Evolutionary conservation across 2,329 filamentous ascomycete genomes (phyloP).

Genomic region (Nakataea oryzae): DNA sequence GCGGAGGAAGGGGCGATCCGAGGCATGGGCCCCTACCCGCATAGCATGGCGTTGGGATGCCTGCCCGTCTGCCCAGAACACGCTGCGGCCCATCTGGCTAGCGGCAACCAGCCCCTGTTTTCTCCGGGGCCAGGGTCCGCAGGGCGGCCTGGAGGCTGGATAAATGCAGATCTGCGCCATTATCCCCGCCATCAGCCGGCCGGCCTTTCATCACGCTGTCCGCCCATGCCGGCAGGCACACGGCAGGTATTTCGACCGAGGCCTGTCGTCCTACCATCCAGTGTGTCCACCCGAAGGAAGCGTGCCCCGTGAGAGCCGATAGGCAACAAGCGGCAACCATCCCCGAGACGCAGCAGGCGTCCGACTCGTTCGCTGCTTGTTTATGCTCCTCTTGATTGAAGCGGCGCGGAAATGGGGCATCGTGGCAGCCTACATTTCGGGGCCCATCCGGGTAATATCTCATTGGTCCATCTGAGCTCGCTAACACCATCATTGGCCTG

Average conservation of each 20-base stretch:
- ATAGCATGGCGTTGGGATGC: background rate
- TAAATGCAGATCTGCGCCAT: background rate
- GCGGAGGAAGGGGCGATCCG: background rate
- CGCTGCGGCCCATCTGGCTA: background rate
- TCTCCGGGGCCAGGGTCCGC: background rate
- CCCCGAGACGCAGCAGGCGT: background rate
- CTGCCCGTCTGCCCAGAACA: background rate
- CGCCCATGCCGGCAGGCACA: no score
- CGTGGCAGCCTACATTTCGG: no score
- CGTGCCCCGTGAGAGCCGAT: no score
- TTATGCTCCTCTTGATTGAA: background rate
- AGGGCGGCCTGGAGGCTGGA: background rate
- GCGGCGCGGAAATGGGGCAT: no score
- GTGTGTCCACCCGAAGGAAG: no score
- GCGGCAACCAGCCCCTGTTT: background rate
- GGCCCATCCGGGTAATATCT: background rate
- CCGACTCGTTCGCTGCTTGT: background rate
- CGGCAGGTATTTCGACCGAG: no score
- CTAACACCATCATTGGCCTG: background rate
- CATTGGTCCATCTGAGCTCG: background rate
- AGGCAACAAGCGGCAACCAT: background rate
- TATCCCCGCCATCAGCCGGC: no score
- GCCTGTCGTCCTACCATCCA: no score
- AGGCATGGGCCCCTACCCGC: background rate
- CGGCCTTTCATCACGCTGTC: no score